Base-by-base conservation (phyloP, 805 yeast genomes). In the Monosporozyma unispora region DNA sequence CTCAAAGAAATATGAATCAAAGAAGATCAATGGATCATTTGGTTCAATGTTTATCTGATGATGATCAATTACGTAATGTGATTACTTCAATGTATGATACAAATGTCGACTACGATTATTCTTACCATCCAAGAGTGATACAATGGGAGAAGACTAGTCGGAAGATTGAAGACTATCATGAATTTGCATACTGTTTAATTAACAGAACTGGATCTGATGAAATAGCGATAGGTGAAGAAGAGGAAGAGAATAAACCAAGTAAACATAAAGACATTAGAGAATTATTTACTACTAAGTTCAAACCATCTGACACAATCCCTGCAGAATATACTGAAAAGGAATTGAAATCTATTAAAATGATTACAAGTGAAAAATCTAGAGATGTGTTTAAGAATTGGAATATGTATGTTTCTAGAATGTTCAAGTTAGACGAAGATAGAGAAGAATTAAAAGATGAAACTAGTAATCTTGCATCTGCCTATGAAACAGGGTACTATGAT, bases 391-490 rank as follows among this genome's bases (percentile, higher is more conserved):
- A 55, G 43, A 51, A 59, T 14, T 65, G 66, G 71, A 59, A 57
- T 29, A 57, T 58, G 5, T 55, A 66, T 45, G 66, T 70, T 0
- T 57, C 66, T 2, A 67, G 52, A 42, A 53, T 54, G 28, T 57
- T 70, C 14, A 56, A 62, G 42, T 65, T 61, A 12, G 84, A 79
- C 52, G 51, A 54, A 8, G 84, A 79, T 35, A 67, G 79, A 51
- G 79, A 75, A 40, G 82, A 78, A 40, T 57, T 79, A 46, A 69
- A 75, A 11, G 81, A 81, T 41, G 71, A 72, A 21, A 54, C 81
- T 9, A 74, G 71, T 2, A 60, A 63, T 2, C 47, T 77, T 40
- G 72, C 75, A 0, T 63, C 67, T 3, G 76, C 72, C 48, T 81
- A 79, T 54, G 77, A 76, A 41, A 62, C 64, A 51, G 84, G 84